A percentile compares a stretch with the other conserved stretches of the same genome.
These are phyloP conservation scores for Podospora bellae-mahoneyi DNA, from an alignment of 495 filamentous ascomycete species.

Conservation along the genomic window DNA sequence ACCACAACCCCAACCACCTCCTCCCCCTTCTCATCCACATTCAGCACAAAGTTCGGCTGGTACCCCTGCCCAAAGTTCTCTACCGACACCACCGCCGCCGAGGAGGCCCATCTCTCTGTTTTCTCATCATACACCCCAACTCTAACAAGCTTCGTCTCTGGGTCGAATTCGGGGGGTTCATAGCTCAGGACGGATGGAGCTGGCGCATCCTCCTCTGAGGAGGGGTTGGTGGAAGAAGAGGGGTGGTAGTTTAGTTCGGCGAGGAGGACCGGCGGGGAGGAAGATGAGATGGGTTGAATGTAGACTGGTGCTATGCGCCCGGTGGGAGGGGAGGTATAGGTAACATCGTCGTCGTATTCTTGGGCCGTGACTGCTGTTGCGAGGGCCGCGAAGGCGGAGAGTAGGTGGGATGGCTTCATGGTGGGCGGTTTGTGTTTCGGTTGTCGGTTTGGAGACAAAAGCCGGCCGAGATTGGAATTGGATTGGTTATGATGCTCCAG, in stretches of 20 bases:
- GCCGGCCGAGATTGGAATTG: background rate
- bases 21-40: conserved; percentile 39
- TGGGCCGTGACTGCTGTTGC: conserved; percentile 22
- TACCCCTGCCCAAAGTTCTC: conserved; percentile 55
- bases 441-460: background rate
- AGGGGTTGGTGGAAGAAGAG: background rate
- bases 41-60: conserved; percentile 47
- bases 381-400: conserved; percentile 30
- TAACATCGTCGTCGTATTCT: conserved; percentile 12
- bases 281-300: conserved; percentile 42
- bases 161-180: conserved; percentile 44
- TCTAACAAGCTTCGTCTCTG: conserved; percentile 40
- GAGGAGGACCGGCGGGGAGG: conserved; percentile 38
- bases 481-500: background rate
- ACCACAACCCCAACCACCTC: conserved; percentile 41
- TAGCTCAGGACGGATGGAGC: conserved; percentile 42
- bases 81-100: conserved; percentile 44
- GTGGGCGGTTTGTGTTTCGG: background rate
- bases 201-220: conserved; percentile 6
- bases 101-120: conserved; percentile 43
- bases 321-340: background rate
- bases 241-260: conserved; percentile 46
- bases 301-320: conserved; percentile 39
- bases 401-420: conserved; percentile 23
- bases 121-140: conserved; percentile 47